Percentiles rank a stretch among this genome's conserved stretches.
phyloP scores from a whole-genome alignment of 1,284 basidiomycete genomes.

The Rhodotorula sp. region DNA sequence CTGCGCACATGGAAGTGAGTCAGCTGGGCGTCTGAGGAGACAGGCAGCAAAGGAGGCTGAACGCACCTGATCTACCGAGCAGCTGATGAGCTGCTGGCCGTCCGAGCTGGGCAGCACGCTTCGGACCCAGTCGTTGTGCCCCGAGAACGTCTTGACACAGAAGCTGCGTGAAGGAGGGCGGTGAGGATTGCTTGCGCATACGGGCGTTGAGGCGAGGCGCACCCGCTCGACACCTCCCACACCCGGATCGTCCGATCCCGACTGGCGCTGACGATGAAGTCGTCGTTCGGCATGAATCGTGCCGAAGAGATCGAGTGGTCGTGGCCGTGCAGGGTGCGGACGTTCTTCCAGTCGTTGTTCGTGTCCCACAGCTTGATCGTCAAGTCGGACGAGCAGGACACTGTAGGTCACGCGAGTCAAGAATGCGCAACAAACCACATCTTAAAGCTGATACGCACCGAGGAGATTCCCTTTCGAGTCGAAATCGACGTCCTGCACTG shows the following conservation, averaged over 20 bases:
- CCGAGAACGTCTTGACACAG: constrained; percentile 62
- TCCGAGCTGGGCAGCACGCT: constrained; percentile 71
- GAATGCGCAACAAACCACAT: not conserved
- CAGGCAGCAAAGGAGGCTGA: not conserved
- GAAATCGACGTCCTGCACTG: constrained; percentile 82
- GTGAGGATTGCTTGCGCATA: not conserved
- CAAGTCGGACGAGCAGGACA: constrained; percentile 84
- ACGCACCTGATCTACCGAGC: constrained; percentile 79
- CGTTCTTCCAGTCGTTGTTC: constrained; percentile 83
- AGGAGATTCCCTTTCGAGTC: constrained; percentile 78
- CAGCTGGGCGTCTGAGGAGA: not conserved
- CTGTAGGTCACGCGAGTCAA: constrained; percentile 52
- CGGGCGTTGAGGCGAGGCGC: constrained; percentile 44
- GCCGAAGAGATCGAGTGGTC: constrained; percentile 86
- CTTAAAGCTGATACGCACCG: constrained; percentile 57
- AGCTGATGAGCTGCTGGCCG: constrained; percentile 70
- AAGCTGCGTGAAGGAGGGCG: constrained; percentile 52
- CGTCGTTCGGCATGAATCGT: constrained; percentile 79
- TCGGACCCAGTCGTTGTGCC: constrained; percentile 72
- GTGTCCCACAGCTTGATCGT: constrained; percentile 91
- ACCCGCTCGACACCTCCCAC: constrained; percentile 83
- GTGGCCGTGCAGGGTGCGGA: constrained; percentile 81
- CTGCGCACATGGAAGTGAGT: constrained; percentile 52
- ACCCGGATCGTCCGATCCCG: constrained; percentile 81
- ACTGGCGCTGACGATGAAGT: constrained; percentile 78